phyloP scores from a whole-genome alignment of 805 yeast species.

The Saturnispora besseyi region DNA sequence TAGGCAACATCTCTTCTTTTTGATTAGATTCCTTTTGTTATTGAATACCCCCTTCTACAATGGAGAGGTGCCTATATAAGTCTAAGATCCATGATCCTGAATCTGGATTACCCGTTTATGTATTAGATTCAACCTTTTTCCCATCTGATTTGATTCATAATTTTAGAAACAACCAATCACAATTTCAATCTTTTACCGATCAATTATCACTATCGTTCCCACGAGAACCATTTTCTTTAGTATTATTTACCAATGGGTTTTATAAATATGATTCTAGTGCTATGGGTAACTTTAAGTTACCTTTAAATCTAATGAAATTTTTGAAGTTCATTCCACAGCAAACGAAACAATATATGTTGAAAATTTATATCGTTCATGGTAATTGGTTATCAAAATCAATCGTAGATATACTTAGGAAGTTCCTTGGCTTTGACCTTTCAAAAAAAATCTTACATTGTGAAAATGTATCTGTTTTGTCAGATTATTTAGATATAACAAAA shows the following conservation, averaged over 20 bases:
- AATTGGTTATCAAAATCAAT: conserved; percentile 81
- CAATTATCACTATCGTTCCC: conserved; percentile 54
- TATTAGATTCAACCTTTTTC: conserved; percentile 74
- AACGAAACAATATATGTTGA: conserved; percentile 44
- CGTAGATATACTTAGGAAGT: conserved; percentile 59
- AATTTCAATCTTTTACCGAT: conserved; percentile 45
- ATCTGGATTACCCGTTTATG: conserved; percentile 61
- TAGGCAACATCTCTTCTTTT: too few species aligned
- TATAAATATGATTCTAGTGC: conserved; percentile 28
- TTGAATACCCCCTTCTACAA: neutral
- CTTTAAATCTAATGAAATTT: conserved; percentile 32
- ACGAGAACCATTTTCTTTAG: conserved; percentile 49
- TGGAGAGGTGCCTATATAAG: conserved; percentile 20
- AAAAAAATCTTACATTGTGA: conserved; percentile 28
- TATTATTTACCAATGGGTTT: conserved; percentile 79
- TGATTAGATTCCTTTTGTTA: neutral
- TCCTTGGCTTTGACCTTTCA: conserved; percentile 22
- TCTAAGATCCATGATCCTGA: conserved; percentile 58
- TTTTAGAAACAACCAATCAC: conserved; percentile 22
- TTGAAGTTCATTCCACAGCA: conserved; percentile 48
- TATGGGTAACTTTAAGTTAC: conserved; percentile 17
- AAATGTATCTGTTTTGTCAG: conserved; percentile 30
- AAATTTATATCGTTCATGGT: conserved; percentile 78
- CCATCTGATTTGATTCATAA: conserved; percentile 41
- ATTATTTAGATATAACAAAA: conserved; percentile 61